Conservation (phyloP, 345 rosid genomes). For the Syzygium oleosum region DNA sequence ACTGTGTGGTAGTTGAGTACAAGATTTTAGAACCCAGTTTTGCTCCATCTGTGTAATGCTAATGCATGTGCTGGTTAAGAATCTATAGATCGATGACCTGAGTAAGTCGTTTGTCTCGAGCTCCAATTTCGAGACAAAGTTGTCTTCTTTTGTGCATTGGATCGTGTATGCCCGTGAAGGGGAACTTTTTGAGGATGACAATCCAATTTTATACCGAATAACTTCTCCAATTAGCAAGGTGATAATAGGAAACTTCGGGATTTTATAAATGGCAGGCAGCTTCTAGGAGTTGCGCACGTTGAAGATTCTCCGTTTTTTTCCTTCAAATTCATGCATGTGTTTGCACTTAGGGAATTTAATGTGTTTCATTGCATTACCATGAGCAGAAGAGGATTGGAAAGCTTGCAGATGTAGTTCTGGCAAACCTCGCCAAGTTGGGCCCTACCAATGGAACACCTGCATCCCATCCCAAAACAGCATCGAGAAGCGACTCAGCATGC, state of each 20-base stretch:
- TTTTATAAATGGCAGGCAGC: not conserved
- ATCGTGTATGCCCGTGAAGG: not conserved
- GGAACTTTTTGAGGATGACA: not conserved
- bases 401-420: not conserved
- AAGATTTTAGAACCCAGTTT: not conserved
- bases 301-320: not conserved
- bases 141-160: not conserved
- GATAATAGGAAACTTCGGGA: not conserved
- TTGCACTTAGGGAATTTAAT: not conserved
- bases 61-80: not conserved
- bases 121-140: not conserved
- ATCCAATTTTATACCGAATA: not conserved
- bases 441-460: not conserved
- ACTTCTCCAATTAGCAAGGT: not conserved
- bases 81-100: not conserved
- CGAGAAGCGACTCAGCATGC: not conserved
- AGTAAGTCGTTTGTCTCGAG: not conserved
- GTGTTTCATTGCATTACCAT: not conserved
- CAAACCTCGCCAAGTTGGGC: not conserved
- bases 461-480: not conserved
- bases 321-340: not conserved
- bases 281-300: not conserved
- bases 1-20: not conserved
- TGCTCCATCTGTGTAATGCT: not conserved
- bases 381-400: not conserved